phyloP scores from a whole-genome alignment of 139 green algal genomes.

The Dunaliella sp. region DNA sequence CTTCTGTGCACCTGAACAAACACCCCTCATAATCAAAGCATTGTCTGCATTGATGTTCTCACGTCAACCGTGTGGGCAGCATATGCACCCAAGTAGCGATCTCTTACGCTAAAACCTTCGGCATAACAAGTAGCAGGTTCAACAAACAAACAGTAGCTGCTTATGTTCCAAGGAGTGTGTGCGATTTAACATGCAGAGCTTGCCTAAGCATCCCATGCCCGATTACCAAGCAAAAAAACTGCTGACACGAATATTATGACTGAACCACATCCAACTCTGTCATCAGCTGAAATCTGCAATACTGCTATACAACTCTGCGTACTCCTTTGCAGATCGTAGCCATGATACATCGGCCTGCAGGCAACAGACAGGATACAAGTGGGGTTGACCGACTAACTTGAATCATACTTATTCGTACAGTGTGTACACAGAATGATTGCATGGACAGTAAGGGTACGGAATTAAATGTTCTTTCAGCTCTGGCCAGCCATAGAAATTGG shows the following conservation, averaged over 20 bases:
- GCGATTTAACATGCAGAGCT: background rate
- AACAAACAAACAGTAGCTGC: too few relatives aligned
- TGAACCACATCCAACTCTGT: background rate
- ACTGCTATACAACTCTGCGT: conserved; percentile 49
- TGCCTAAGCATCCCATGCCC: background rate
- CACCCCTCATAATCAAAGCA: too few relatives aligned
- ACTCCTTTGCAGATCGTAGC: conserved; percentile 37
- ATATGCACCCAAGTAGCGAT: too few relatives aligned
- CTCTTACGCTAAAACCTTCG: too few relatives aligned
- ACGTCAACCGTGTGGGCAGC: too few relatives aligned
- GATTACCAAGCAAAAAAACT: background rate
- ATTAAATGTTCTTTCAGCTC: background rate
- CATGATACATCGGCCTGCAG: conserved; percentile 37
- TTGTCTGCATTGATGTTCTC: too few relatives aligned
- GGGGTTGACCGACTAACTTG: background rate
- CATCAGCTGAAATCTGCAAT: conserved; percentile 23
- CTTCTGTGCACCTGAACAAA: too few relatives aligned
- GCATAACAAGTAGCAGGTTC: too few relatives aligned
- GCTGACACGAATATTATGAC: background rate
- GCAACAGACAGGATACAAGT: background rate
- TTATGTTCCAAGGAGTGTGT: background rate
- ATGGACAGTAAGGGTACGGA: background rate
- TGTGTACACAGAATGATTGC: background rate
- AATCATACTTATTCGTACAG: background rate
- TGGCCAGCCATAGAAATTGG: background rate